These are phyloP conservation scores for Sporothrix globosa DNA, from an alignment of 2,329 filamentous ascomycete genomes.

Conservation along the genomic window DNA sequence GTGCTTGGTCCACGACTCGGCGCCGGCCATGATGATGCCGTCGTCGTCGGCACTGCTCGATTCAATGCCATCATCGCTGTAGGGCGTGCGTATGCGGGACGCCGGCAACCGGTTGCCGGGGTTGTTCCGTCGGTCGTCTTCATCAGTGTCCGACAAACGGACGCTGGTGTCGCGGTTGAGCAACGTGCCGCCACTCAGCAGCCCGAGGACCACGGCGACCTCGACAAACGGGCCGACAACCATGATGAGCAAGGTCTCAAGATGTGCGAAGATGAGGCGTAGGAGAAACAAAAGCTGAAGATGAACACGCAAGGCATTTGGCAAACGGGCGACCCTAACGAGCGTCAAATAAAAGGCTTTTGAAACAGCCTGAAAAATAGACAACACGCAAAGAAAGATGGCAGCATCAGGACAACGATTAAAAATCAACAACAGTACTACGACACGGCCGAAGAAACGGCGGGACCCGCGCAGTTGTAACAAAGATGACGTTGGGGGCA, in stretches of 20 bases:
- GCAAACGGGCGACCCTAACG: no score
- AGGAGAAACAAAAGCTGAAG: neutral
- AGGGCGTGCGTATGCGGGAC: constrained; percentile 34
- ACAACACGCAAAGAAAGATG: no score
- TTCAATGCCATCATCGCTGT: constrained; percentile 30
- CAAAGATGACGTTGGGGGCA: neutral
- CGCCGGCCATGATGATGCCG: neutral
- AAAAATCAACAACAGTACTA: neutral
- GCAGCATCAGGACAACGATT: no score
- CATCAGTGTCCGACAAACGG: constrained; percentile 36
- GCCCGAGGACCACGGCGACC: constrained; percentile 61
- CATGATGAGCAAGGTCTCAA: constrained; percentile 30
- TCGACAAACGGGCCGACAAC: constrained; percentile 62
- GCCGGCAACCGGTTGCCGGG: constrained; percentile 37
- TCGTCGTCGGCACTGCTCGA: neutral
- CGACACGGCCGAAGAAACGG: neutral
- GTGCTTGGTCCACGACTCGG: neutral
- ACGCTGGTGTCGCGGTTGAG: constrained; percentile 56
- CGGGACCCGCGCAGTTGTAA: neutral
- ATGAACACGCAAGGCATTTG: neutral
- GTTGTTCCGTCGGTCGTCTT: constrained; percentile 28
- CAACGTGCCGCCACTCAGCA: constrained; percentile 65
- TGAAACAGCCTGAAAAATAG: no score
- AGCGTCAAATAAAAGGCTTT: no score
- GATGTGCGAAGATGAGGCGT: neutral